Evolutionary conservation across 768 basidiomycete species (phyloP).

Genomic region (Serendipita sp.): DNA sequence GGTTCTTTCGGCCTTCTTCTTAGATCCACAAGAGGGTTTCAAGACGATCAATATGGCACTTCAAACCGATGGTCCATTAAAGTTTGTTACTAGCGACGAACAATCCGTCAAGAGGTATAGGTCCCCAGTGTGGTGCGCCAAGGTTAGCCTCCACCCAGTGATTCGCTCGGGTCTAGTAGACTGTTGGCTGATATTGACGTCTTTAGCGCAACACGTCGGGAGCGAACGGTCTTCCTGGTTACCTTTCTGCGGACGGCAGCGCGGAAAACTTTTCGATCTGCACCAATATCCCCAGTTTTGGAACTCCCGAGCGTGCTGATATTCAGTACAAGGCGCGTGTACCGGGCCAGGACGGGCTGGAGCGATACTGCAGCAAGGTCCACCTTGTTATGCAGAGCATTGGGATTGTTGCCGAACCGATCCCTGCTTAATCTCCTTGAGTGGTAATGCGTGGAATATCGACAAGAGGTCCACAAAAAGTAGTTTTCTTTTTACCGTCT

Average conservation of each 20-base stretch:
- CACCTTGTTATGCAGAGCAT: conserved; percentile 3
- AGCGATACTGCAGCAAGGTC: conserved; percentile 2
- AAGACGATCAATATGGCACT: not conserved
- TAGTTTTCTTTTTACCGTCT: no score
- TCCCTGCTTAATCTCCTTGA: not conserved
- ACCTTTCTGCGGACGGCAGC: not conserved
- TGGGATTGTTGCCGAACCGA: not conserved
- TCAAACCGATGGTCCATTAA: not conserved
- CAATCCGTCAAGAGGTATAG: not conserved
- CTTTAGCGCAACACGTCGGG: not conserved
- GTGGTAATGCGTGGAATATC: no score
- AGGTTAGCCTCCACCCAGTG: not conserved
- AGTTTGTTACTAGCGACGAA: not conserved
- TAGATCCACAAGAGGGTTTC: not conserved
- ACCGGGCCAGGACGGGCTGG: not conserved
- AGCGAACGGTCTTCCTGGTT: not conserved
- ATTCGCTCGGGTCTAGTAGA: no score
- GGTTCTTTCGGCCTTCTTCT: not conserved
- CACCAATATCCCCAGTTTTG: not conserved
- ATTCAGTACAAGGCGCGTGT: not conserved
- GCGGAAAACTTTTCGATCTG: not conserved
- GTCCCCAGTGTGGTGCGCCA: not conserved
- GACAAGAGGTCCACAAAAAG: no score
- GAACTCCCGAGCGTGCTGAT: not conserved
- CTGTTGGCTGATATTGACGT: no score